Evolutionary conservation across 306 rosid genomes (phyloP).

Genomic region (Ochetophila trinervis): DNA sequence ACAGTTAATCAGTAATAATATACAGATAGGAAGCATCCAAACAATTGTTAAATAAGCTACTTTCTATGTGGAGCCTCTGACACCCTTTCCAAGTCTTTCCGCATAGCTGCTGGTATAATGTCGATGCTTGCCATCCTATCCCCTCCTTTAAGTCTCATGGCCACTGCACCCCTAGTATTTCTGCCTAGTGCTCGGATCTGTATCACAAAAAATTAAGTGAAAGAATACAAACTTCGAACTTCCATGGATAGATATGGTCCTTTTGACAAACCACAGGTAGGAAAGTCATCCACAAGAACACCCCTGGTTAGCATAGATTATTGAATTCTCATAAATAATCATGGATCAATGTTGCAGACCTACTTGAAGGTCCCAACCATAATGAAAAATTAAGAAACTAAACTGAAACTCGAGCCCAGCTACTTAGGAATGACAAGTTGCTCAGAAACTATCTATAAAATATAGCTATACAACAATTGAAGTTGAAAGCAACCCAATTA

Average conservation of each 20-base stretch:
- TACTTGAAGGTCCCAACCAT: no score
- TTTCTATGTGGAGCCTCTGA: constrained; percentile 39
- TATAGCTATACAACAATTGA: no score
- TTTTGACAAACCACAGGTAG: background rate
- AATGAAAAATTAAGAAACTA: no score
- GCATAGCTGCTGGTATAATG: constrained; percentile 74
- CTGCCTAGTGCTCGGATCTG: constrained; percentile 86
- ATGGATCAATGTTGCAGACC: no score
- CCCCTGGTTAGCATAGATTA: background rate
- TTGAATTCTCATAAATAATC: no score
- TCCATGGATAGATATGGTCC: background rate
- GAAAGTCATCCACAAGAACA: background rate
- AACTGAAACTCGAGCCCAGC: no score
- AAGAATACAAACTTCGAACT: constrained; percentile 3
- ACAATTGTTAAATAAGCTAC: constrained; percentile 40
- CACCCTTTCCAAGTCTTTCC: constrained; percentile 52
- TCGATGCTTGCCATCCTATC: constrained; percentile 95
- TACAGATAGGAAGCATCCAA: constrained; percentile 19
- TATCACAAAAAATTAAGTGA: constrained; percentile 16
- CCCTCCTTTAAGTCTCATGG: constrained; percentile 79
- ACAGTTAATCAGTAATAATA: background rate
- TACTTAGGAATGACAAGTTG: no score
- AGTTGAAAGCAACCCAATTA: no score
- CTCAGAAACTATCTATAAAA: no score
- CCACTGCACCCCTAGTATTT: constrained; percentile 82